A percentile compares a stretch with the other conserved stretches of the same genome.
Evolutionary conservation across 352 stramenopile genomes (phyloP).

Genomic region (Elongisporangium prolatum): DNA sequence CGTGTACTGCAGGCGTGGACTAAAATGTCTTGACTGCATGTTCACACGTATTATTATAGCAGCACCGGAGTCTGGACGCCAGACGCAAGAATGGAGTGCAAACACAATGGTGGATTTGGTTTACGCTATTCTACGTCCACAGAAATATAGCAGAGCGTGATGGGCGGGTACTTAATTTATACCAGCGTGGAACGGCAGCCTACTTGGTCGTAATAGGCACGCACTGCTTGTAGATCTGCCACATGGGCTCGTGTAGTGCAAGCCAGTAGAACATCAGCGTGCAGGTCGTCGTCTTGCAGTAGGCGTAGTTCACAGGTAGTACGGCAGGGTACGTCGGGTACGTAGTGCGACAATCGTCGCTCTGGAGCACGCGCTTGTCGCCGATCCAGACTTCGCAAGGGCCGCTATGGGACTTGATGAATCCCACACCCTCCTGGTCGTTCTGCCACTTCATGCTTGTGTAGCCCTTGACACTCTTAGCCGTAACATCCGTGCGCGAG

Average conservation of each 20-base stretch:
- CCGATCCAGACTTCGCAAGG: constrained; percentile 60
- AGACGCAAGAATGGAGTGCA: too few relatives aligned
- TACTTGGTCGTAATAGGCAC: constrained; percentile 5
- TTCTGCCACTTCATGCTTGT: constrained; percentile 44
- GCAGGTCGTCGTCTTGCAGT: constrained; percentile 12
- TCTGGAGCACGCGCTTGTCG: constrained; percentile 35
- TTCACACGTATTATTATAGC: too few relatives aligned
- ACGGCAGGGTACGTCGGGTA: constrained; percentile 28
- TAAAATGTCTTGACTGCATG: too few relatives aligned
- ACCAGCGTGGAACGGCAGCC: too few relatives aligned
- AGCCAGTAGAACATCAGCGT: constrained; percentile 30
- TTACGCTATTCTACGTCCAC: too few relatives aligned
- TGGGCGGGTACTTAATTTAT: too few relatives aligned
- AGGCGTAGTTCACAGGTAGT: constrained; percentile 24
- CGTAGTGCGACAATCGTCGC: constrained; percentile 37
- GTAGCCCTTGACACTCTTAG: constrained; percentile 34
- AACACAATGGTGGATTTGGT: too few relatives aligned
- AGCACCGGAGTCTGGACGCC: too few relatives aligned
- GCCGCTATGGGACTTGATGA: constrained; percentile 46
- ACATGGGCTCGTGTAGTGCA: constrained; percentile 29
- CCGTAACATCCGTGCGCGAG: constrained; percentile 21
- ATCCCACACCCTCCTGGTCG: constrained; percentile 35
- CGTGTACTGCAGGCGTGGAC: too few relatives aligned
- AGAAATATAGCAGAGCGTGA: too few relatives aligned
- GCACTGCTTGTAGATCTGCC: constrained; percentile 42